Evolutionary conservation across 768 basidiomycete species (phyloP), one percentile per base, ranked within the genome.

Genomic region (Boletus sp.): DNA sequence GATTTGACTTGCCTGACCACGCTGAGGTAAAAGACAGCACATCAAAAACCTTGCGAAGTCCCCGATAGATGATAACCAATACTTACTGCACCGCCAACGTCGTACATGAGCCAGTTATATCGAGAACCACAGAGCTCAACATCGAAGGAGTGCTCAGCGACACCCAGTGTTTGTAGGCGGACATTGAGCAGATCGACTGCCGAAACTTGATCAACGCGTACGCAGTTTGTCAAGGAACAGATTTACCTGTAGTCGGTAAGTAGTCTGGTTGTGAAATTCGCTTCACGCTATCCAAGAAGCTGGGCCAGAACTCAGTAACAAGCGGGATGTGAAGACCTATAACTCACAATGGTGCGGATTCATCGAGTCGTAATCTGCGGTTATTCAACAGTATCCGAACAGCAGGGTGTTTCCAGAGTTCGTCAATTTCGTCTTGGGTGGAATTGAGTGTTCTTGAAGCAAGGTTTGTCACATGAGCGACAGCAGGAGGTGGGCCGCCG

Each of bases 81-180:
- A 78, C 87, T 68, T 67, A 91, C 87, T 50, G 88, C 87, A 46
- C 91, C 91, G 40, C 90, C 90, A 37, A 93, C 90, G 68, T 93
- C 91, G 67, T 87, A 93, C 54, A 92, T 75, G 55, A 84, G 81
- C 90, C 90, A 92, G 52, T 85, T 81, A 66, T 87, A 89, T 42
- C 77, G 77, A 54, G 76, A 78, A 3, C 86, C 85, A 40, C 80
- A 82, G 58, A 85, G 79, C 56, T 78, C 78, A 56, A 91, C 83
- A 54, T 85, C 80, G 67, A 90, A 90, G 2, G 81, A 76, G 66
- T 91, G 88, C 62, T 92, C 90, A 55, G 85, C 82, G 20, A 92
- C 85, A 3, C 90, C 90, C 12, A 92, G 73, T 0, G 90, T 92
- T 73, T 90, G 90, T 35, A 93, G 73, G 24, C 90, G 87, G 55